phyloP scores from a whole-genome alignment of 495 filamentous ascomycete species.

The Xylaria scruposa region DNA sequence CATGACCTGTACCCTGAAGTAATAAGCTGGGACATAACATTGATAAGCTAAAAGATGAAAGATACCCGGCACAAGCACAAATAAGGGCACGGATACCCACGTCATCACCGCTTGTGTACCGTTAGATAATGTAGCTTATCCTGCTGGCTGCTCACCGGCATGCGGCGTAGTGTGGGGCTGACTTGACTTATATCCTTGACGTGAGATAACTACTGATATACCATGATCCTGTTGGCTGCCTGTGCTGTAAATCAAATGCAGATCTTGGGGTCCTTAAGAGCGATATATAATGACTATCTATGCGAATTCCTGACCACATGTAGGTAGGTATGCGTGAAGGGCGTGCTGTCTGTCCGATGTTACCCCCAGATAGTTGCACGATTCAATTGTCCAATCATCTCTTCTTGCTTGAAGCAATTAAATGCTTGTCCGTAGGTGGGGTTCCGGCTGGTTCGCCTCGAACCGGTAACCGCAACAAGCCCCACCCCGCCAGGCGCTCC shows the following conservation, averaged over 20 bases:
- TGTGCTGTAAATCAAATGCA: background rate
- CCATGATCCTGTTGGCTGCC: background rate
- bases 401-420: background rate
- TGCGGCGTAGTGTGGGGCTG: conserved; percentile 9
- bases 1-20: background rate
- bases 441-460: background rate
- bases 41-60: conserved; percentile 1
- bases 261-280: background rate
- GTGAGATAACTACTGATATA: background rate
- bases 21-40: background rate
- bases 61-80: background rate
- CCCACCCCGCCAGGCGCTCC: conserved; percentile 8
- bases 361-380: background rate
- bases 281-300: background rate
- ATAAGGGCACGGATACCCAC: too few species aligned
- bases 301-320: background rate
- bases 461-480: background rate
- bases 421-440: background rate
- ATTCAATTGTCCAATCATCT: background rate
- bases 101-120: background rate
- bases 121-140: background rate
- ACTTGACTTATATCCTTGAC: background rate
- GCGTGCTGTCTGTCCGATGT: background rate
- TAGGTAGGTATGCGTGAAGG: background rate
- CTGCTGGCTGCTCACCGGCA: background rate